Base-by-base conservation (phyloP, 805 yeast genomes). In the Starmerella floris region DNA sequence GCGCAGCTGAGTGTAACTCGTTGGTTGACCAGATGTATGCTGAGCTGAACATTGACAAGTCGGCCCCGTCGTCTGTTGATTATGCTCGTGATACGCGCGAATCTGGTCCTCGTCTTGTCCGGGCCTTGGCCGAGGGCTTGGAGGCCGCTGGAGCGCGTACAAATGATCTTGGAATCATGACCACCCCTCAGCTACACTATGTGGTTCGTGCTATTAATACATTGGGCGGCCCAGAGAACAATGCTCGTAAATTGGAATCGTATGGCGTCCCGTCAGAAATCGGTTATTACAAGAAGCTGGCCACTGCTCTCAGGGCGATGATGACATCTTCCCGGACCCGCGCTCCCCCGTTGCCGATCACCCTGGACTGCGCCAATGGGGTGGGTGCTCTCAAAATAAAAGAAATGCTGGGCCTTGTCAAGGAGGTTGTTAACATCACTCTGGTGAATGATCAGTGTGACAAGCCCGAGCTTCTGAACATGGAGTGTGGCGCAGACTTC, bases 121-220 rank as follows among this genome's bases (percentile, higher is more conserved):
- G 63, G 4, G 70, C 83, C 15, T 68, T 82, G 2, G 64, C 68
- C 39, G 81, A 73, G 39, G 88, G 94, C 0, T 58, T 82, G 33
- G 60, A 65, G 23, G 65, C 72, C 0, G 53, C 73, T 30, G 70
- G 71, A 1, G 67, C 77, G 1, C 53, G 54, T 22, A 65, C 58
- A 46, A 54, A 64, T 23, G 77, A 83, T 60, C 75, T 68, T 55
- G 85, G 85, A 8, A 63, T 79, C 44, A 65, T 84, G 43, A 85
- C 97, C 11, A 91, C 98, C 2, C 98, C 98, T 3, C 94, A 91
- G 60, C 70, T 91, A 54, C 98, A 91, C 62, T 91, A 83, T 56
- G 61, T 87, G 40, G 84, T 85, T 4, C 71, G 88, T 49, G 68
- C 78, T 23, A 65, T 68, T 51, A 91, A 87, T 61, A 85, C 83